phyloP scores from a whole-genome alignment of 139 green algal species.

The Ettlia oleoabundans region DNA sequence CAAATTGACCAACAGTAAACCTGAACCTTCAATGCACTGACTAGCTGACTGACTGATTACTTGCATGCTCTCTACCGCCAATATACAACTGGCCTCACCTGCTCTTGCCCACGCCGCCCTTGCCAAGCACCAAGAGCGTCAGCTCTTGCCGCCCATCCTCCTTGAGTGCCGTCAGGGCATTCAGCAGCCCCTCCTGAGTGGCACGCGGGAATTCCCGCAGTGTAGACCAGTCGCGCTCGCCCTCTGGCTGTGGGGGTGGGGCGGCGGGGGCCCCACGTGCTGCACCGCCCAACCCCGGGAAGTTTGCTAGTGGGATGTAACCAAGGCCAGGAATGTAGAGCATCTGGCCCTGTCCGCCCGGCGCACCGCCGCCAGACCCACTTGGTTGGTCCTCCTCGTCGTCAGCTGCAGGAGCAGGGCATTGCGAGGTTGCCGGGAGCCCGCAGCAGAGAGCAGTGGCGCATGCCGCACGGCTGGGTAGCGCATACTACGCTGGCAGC shows the following conservation, averaged over 20 bases:
- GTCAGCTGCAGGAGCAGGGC: slow-evolving; percentile 21
- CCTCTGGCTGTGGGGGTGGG: slow-evolving; percentile 21
- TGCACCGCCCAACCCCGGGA: neutral
- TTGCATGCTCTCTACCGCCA: no score
- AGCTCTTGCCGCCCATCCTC: slow-evolving; percentile 54
- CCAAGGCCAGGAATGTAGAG: slow-evolving; percentile 50
- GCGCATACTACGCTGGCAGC: neutral
- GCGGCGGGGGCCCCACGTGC: neutral
- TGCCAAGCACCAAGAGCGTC: slow-evolving; percentile 76
- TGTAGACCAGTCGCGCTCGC: slow-evolving; percentile 36
- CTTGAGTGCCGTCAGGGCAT: slow-evolving; percentile 41
- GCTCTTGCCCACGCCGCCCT: slow-evolving; percentile 77
- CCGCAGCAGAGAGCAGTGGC: neutral
- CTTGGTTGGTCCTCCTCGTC: slow-evolving; percentile 36
- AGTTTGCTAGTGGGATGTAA: slow-evolving; percentile 48
- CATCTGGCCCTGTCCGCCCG: slow-evolving; percentile 34
- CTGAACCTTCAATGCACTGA: no score
- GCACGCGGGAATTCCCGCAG: slow-evolving; percentile 49
- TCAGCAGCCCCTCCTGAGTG: slow-evolving; percentile 57
- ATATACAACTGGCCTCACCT: slow-evolving; percentile 9
- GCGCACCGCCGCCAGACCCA: slow-evolving; percentile 9
- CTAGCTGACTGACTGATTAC: no score
- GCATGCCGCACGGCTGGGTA: neutral
- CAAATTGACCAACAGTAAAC: no score
- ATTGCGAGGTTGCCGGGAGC: neutral